These are phyloP conservation scores for Paecilomyces sp. DNA, from an alignment of 2,329 filamentous ascomycete genomes.

Conservation along the genomic window DNA sequence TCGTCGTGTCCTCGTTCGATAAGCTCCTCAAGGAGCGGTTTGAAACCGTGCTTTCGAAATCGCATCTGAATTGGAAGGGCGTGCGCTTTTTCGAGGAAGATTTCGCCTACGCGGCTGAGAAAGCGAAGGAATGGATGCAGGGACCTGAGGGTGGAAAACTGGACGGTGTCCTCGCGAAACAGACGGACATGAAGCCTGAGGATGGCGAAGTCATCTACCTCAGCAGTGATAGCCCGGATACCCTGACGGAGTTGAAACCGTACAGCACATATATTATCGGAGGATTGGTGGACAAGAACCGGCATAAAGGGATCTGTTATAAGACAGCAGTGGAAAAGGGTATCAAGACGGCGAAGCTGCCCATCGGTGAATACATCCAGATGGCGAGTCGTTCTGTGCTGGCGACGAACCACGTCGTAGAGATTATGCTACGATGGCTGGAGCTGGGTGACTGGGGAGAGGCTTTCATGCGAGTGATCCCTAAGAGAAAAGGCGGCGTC, in stretches of 20 bases:
- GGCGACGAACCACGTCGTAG: slow-evolving; percentile 90
- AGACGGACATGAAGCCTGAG: slow-evolving; percentile 22
- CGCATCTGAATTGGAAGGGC: slow-evolving; percentile 73
- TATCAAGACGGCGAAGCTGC: slow-evolving; percentile 81
- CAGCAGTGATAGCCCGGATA: slow-evolving; percentile 83
- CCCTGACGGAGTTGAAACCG: slow-evolving; percentile 73
- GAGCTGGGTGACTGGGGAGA: slow-evolving; percentile 85
- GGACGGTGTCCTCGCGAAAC: slow-evolving; percentile 50
- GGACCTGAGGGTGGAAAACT: slow-evolving; percentile 49
- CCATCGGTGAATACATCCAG: slow-evolving; percentile 90
- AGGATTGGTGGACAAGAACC: slow-evolving; percentile 90
- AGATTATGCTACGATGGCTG: slow-evolving; percentile 93
- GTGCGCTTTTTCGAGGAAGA: slow-evolving; percentile 67
- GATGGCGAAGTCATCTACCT: slow-evolving; percentile 72
- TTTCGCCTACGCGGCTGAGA: slow-evolving; percentile 61
- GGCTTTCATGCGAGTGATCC: slow-evolving; percentile 82
- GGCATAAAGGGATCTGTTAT: slow-evolving; percentile 92
- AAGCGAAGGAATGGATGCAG: slow-evolving; percentile 63
- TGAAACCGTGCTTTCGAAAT: slow-evolving; percentile 63
- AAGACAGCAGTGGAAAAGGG: slow-evolving; percentile 66
- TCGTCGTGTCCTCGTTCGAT: slow-evolving; percentile 72
- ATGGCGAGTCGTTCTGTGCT: slow-evolving; percentile 83
- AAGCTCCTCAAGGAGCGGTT: slow-evolving; percentile 70
- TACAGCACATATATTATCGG: slow-evolving; percentile 90
- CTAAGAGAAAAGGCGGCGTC: slow-evolving; percentile 77